Conservation (phyloP, 2,329 filamentous ascomycete genomes). For the Curvularia verruculosa region DNA sequence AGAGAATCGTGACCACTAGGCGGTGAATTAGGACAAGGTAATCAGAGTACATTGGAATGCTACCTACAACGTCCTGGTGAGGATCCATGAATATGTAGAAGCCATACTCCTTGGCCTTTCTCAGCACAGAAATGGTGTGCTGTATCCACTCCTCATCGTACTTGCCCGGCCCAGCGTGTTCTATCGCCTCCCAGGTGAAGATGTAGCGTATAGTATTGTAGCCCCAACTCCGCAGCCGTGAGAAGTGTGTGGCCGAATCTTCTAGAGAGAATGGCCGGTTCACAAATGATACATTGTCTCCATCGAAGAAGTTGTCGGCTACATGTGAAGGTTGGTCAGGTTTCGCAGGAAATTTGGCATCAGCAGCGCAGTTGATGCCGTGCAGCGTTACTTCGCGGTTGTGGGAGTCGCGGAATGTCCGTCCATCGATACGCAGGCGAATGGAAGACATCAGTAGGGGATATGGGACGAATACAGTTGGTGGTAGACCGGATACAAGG, state of each 20-base stretch:
- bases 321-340: conserved; percentile 84
- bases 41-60: conserved; percentile 4
- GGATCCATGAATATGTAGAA: conserved; percentile 99
- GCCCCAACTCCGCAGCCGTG: conserved; percentile 82
- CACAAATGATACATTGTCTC: conserved; percentile 88
- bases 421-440: conserved; percentile 82
- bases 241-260: conserved; percentile 86
- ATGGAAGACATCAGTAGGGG: conserved; percentile 68
- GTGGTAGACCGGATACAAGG: neutral
- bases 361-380: conserved; percentile 91
- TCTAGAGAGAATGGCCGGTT: conserved; percentile 81
- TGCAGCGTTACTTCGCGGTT: conserved; percentile 87
- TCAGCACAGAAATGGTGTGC: conserved; percentile 84
- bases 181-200: conserved; percentile 99
- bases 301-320: conserved; percentile 83
- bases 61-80: conserved; percentile 89
- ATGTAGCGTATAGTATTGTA: conserved; percentile 97
- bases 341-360: conserved; percentile 84
- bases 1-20: conserved; percentile 87
- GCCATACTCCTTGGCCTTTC: conserved; percentile 84
- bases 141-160: conserved; percentile 95
- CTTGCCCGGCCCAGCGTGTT: conserved; percentile 84
- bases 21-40: conserved; percentile 26
- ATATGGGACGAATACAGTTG: conserved; percentile 6
- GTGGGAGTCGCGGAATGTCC: conserved; percentile 78